Base-by-base conservation (phyloP, 768 basidiomycete species). In the Podaxis carcinomalis region DNA sequence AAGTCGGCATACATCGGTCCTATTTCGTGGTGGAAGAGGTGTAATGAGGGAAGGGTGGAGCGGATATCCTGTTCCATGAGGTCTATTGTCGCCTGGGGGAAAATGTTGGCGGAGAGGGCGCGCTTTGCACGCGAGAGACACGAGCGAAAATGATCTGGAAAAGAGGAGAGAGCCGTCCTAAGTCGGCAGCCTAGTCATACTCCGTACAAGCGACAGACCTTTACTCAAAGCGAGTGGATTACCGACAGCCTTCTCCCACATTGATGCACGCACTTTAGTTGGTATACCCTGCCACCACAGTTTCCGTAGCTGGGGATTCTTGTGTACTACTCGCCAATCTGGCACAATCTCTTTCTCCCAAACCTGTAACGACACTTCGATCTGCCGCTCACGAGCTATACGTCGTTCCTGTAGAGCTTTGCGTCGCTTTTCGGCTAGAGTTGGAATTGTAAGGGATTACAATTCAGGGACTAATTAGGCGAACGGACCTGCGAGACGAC, bases 271-370 rank as follows among this genome's bases (percentile, higher is more conserved):
- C 57, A 93, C 72, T 68, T 91, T 90, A 0, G 89, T 82, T 2
- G 94, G 94, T 65, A 95, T 90, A 2, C 94, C 94, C 32, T 79
- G 79, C 93, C 93, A 93, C 94, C 93, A 96, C 7, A 95, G 68
- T 68, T 80, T 84, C 35, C 88, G 83, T 56, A 94, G 74, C 9
- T 73, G 72, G 0, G 87, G 78, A 63, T 90, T 85, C 65, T 81
- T 84, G 69, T 86, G 70, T 5, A 93, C 89, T 23, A 83, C 80
- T 52, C 81, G 84, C 92, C 92, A 95, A 70, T 95, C 90, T 0
- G 93, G 92, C 19, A 90, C 67, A 59, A 96, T 88, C 13, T 85
- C 81, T 59, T 80, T 83, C 70, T 94, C 89, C 94, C 94, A 95
- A 6, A 82, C 70, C 42, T 81, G 76, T 54, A 92, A 73, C 4